A percentile compares a stretch with the other conserved stretches of the same genome.
These are phyloP conservation scores for Blepharisma japonicum DNA, from an alignment of 73 alveolate genomes.

Conservation along the genomic window DNA sequence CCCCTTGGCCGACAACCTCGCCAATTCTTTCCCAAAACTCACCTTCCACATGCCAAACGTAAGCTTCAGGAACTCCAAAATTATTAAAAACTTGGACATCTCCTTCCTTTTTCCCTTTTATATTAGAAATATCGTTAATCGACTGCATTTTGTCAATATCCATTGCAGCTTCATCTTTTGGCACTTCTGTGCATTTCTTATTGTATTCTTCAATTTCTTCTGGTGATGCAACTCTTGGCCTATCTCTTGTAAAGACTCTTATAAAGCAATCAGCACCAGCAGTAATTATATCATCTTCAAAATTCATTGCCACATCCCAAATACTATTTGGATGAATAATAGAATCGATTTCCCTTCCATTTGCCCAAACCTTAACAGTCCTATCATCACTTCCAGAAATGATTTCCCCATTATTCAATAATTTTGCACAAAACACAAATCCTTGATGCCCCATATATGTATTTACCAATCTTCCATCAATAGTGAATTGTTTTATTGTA, in stretches of 20 bases:
- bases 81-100: slow-evolving; percentile 92
- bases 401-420: slow-evolving; percentile 56
- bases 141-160: slow-evolving; percentile 85
- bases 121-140: slow-evolving; percentile 60
- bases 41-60: slow-evolving; percentile 84
- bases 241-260: slow-evolving; percentile 84
- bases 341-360: slow-evolving; percentile 68
- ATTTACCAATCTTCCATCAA: slow-evolving; percentile 70
- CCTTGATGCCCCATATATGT: slow-evolving; percentile 90
- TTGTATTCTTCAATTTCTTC: slow-evolving; percentile 76
- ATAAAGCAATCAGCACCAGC: slow-evolving; percentile 94
- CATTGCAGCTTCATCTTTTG: slow-evolving; percentile 59
- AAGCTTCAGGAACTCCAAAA: slow-evolving; percentile 91
- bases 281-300: slow-evolving; percentile 80
- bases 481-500: slow-evolving; percentile 86
- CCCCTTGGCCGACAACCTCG: slow-evolving; percentile 76
- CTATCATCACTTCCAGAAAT: slow-evolving; percentile 94
- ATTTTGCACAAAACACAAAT: slow-evolving; percentile 78
- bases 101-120: slow-evolving; percentile 92
- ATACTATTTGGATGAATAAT: slow-evolving; percentile 91
- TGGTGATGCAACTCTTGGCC: slow-evolving; percentile 66
- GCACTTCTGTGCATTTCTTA: slow-evolving; percentile 60
- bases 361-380: slow-evolving; percentile 92
- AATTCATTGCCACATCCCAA: slow-evolving; percentile 86
- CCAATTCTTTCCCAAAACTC: slow-evolving; percentile 94